Evolutionary conservation across 2,329 filamentous ascomycete species (phyloP).

Genomic region (Fusarium setosum): DNA sequence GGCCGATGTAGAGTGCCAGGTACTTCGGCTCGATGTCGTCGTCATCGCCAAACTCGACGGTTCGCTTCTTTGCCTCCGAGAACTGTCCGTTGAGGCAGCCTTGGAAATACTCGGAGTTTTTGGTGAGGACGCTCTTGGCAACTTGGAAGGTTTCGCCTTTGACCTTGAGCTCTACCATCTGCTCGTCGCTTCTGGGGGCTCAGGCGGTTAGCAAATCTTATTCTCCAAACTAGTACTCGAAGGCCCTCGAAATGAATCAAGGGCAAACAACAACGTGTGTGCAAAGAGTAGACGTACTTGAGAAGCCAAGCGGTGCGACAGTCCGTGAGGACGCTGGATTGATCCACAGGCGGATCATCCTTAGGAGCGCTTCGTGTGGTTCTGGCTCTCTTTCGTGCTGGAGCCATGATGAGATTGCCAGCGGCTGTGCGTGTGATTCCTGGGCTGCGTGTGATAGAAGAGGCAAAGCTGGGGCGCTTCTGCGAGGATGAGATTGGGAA

Average conservation of each 20-base stretch:
- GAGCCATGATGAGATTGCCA: conserved; percentile 14
- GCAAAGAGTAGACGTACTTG: conserved; percentile 40
- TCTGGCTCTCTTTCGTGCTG: conserved; percentile 34
- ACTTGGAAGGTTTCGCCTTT: conserved; percentile 46
- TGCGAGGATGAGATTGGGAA: not conserved
- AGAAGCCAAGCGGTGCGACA: conserved; percentile 49
- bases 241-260: not conserved
- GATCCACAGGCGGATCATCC: conserved; percentile 29
- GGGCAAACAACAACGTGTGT: not conserved
- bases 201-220: conserved; percentile 4
- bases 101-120: conserved; percentile 50
- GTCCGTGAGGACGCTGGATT: conserved; percentile 44
- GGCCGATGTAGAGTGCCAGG: conserved; percentile 48
- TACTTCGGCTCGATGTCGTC: conserved; percentile 48
- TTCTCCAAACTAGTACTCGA: not conserved
- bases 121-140: conserved; percentile 45
- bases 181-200: conserved; percentile 42
- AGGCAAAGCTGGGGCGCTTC: not conserved
- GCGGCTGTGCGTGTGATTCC: too few species aligned
- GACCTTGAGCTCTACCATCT: conserved; percentile 44
- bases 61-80: conserved; percentile 41
- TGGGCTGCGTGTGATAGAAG: not conserved
- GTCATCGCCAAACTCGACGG: conserved; percentile 45
- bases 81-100: conserved; percentile 44
- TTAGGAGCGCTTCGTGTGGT: conserved; percentile 13